Evolutionary conservation across 441 rosid genomes (phyloP).

Genomic region (Omphalea diandra): DNA sequence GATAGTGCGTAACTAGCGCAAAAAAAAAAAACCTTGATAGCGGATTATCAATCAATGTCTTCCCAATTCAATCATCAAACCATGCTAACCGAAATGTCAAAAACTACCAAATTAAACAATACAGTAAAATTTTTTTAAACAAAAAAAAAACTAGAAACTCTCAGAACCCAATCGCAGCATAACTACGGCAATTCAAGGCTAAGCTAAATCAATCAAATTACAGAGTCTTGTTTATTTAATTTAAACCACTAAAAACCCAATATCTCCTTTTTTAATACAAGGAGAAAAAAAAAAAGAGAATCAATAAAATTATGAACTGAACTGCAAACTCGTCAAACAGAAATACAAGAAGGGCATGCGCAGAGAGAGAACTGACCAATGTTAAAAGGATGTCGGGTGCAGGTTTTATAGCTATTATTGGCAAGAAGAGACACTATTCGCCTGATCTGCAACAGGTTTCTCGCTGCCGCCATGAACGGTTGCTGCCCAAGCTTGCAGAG

Average conservation of each 20-base stretch:
- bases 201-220: neutral
- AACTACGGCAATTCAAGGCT: neutral
- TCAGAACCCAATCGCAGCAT: neutral
- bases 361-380: neutral
- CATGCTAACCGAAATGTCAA: neutral
- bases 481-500: neutral
- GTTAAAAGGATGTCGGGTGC: conserved; percentile 8
- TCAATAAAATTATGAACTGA: neutral
- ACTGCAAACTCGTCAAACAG: neutral
- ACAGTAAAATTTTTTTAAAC: no score
- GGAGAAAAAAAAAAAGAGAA: neutral
- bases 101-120: neutral
- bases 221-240: neutral
- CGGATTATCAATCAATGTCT: neutral
- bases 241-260: neutral
- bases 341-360: neutral
- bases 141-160: neutral
- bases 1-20: no score
- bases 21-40: neutral
- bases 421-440: conserved; percentile 41
- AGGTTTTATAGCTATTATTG: conserved; percentile 22
- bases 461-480: conserved; percentile 34
- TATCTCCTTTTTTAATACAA: neutral
- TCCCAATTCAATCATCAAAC: neutral
- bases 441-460: conserved; percentile 41